Conservation (phyloP, 495 filamentous ascomycete genomes). For the Neurospora pannonica region DNA sequence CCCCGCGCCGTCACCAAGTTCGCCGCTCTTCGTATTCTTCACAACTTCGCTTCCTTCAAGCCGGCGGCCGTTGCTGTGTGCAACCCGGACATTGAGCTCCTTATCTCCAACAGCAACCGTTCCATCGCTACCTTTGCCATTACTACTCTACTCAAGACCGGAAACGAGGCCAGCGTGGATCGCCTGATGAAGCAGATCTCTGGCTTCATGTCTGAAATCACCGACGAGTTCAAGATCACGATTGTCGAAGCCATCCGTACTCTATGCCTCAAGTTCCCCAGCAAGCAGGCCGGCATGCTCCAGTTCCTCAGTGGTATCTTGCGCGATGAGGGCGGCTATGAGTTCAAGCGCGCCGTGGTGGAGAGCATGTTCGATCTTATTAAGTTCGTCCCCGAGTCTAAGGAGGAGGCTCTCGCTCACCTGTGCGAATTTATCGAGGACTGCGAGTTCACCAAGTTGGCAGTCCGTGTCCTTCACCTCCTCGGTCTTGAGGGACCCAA, state of each 20-base stretch:
- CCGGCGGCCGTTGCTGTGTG: constrained; percentile 85
- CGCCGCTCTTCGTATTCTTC: constrained; percentile 91
- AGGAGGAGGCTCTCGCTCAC: constrained; percentile 93
- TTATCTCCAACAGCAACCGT: constrained; percentile 93
- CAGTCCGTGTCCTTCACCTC: constrained; percentile 87
- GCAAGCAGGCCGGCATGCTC: constrained; percentile 97
- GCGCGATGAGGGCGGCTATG: constrained; percentile 93
- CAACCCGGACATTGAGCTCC: constrained; percentile 91
- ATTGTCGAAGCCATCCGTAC: constrained; percentile 97
- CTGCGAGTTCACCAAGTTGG: constrained; percentile 98
- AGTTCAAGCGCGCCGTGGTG: constrained; percentile 95
- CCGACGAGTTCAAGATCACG: constrained; percentile 98
- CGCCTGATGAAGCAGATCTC: constrained; percentile 97
- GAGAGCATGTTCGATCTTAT: constrained; percentile 99
- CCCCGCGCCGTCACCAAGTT: constrained; percentile 96
- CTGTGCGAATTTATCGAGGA: constrained; percentile 99
- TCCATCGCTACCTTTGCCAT: constrained; percentile 98
- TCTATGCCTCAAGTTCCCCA: constrained; percentile 93
- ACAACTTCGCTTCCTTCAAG: constrained; percentile 91
- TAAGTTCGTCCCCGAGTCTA: constrained; percentile 95
- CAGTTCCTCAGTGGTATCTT: constrained; percentile 90
- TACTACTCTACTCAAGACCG: constrained; percentile 93
- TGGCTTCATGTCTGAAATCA: constrained; percentile 95
- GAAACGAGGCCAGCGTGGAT: constrained; percentile 94
- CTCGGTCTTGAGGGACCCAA: constrained; percentile 91